These are phyloP conservation scores for Amphibolis antarctica DNA, from an alignment of 106 monocot genomes.

Conservation along the genomic window DNA sequence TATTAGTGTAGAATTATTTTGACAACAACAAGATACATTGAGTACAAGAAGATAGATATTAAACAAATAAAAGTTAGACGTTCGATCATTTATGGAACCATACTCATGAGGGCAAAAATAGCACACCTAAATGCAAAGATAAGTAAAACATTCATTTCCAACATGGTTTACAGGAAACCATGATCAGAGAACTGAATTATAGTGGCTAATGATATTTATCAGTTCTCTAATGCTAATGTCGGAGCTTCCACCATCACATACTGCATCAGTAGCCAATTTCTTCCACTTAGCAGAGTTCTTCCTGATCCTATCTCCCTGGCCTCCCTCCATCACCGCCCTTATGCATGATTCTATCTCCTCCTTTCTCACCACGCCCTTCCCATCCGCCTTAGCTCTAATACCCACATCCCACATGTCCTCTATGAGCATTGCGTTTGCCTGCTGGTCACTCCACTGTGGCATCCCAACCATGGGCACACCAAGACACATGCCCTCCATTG, in stretches of 20 bases:
- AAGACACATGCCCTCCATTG: constrained; percentile 29
- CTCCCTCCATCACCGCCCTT: constrained; percentile 49
- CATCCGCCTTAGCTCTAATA: constrained; percentile 2
- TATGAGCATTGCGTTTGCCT: constrained; percentile 44
- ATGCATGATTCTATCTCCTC: constrained; percentile 35
- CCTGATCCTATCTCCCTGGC: constrained; percentile 20
- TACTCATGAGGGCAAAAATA: no score
- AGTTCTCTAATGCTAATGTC: constrained; percentile 27
- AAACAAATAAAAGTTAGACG: no score
- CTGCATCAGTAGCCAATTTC: constrained; percentile 23
- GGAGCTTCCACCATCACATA: constrained; percentile 46
- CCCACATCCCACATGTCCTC: constrained; percentile 39
- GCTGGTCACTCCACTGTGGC: constrained; percentile 53
- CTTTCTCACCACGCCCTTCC: constrained; percentile 13
- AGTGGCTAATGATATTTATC: constrained; percentile 5
- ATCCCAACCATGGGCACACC: constrained; percentile 43
- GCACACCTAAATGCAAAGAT: no score
- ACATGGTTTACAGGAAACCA: no score
- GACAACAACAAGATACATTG: no score
- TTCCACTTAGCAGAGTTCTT: constrained; percentile 30
- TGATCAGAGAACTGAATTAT: not conserved
- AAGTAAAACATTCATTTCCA: no score
- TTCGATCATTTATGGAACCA: no score
- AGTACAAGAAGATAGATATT: no score
- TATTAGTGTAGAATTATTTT: no score